These are phyloP conservation scores for Physocladia obscura DNA, from an alignment of 192 early-diverging fungal genomes.

Conservation along the genomic window DNA sequence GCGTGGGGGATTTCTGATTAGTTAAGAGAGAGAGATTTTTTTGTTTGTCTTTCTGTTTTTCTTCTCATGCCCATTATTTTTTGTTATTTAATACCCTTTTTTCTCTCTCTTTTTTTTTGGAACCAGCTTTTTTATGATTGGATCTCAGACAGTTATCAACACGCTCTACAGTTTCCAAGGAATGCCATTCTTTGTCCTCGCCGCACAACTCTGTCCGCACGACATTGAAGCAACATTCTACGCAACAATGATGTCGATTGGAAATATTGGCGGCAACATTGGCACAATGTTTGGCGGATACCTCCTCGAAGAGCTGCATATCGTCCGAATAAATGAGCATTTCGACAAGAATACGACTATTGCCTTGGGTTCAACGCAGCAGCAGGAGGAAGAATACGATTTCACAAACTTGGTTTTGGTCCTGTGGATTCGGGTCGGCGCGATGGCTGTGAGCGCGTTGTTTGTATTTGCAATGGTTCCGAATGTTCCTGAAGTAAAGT, in stretches of 20 bases:
- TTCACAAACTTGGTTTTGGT: conserved; percentile 14
- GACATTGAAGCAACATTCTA: conserved; percentile 38
- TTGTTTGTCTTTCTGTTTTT: not conserved
- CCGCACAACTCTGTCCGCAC: conserved; percentile 30
- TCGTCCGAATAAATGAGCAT: not conserved
- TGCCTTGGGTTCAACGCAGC: not conserved
- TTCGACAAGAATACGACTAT: not conserved
- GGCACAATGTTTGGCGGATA: conserved; percentile 27
- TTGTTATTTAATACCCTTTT: not conserved
- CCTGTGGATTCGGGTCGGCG: conserved; percentile 27
- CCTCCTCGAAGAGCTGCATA: conserved; percentile 16
- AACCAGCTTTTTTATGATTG: conserved; percentile 24
- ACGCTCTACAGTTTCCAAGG: conserved; percentile 25
- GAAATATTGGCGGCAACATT: conserved; percentile 31
- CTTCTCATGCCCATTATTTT: not conserved
- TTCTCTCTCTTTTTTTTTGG: not conserved
- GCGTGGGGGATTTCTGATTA: conserved; percentile 9
- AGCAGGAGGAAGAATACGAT: conserved; percentile 16
- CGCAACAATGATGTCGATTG: conserved; percentile 26
- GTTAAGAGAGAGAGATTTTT: conserved; percentile 5
- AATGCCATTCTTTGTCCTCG: conserved; percentile 35
- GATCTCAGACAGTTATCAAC: conserved; percentile 24
- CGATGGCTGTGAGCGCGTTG: conserved; percentile 18
- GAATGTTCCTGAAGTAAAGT: conserved; percentile 2
- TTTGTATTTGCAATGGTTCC: conserved; percentile 27